phyloP scores from a whole-genome alignment of 352 stramenopile species.

The Elongisporangium undulatum region DNA sequence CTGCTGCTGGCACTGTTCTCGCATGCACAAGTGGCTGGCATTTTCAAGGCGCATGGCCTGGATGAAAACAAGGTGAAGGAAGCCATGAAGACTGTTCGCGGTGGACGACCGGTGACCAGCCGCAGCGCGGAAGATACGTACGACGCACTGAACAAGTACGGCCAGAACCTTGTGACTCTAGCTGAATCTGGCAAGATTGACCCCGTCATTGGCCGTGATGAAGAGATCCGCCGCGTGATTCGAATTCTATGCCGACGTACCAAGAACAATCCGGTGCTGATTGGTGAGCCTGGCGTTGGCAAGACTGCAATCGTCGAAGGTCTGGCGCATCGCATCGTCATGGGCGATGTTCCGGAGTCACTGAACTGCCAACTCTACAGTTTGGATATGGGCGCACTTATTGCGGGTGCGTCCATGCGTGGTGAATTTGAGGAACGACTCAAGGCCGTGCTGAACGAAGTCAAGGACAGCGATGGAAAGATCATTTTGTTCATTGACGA shows the following conservation, averaged over 20 bases:
- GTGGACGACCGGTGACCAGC: slow-evolving; percentile 65
- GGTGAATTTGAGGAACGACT: slow-evolving; percentile 99
- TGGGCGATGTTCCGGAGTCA: slow-evolving; percentile 94
- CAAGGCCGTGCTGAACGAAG: slow-evolving; percentile 93
- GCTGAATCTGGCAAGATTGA: slow-evolving; percentile 96
- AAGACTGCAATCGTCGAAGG: slow-evolving; percentile 97
- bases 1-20: slow-evolving; percentile 73
- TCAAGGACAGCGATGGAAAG: slow-evolving; percentile 91
- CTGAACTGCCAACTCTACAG: slow-evolving; percentile 90
- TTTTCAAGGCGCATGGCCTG: slow-evolving; percentile 70
- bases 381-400: slow-evolving; percentile 95
- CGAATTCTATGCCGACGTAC: slow-evolving; percentile 95
- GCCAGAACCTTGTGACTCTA: slow-evolving; percentile 91
- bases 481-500: slow-evolving; percentile 99
- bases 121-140: slow-evolving; percentile 88
- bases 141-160: slow-evolving; percentile 94
- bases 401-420: slow-evolving; percentile 97
- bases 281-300: slow-evolving; percentile 95
- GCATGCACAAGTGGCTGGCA: slow-evolving; percentile 36
- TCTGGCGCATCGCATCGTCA: slow-evolving; percentile 94
- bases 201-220: slow-evolving; percentile 97
- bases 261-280: slow-evolving; percentile 98
- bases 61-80: slow-evolving; percentile 64
- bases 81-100: slow-evolving; percentile 52
- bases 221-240: slow-evolving; percentile 95